Evolutionary conservation across 345 rosid species (phyloP).

Genomic region (Rubroshorea leprosula): DNA sequence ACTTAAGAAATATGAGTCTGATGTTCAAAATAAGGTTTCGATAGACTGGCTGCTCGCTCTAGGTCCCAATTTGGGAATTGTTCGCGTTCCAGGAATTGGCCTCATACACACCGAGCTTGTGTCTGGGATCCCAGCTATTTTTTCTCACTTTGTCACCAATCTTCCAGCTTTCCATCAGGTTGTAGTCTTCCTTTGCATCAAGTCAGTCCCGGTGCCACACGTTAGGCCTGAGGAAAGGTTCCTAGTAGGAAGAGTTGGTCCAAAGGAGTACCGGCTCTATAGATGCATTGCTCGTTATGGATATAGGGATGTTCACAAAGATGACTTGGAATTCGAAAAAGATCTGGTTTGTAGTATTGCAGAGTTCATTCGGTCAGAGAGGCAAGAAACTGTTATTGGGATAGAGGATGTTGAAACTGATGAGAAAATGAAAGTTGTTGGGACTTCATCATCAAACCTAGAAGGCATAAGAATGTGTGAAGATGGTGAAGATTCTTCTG

Average conservation of each 20-base stretch:
- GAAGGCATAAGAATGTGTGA: slow-evolving; percentile 53
- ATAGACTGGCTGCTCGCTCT: slow-evolving; percentile 81
- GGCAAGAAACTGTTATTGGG: slow-evolving; percentile 19
- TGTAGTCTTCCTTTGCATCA: slow-evolving; percentile 83
- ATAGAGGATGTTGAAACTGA: slow-evolving; percentile 30
- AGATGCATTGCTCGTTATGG: slow-evolving; percentile 95
- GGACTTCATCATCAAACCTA: slow-evolving; percentile 51
- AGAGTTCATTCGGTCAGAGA: slow-evolving; percentile 66
- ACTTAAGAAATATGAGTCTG: slow-evolving; percentile 74
- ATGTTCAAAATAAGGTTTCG: slow-evolving; percentile 89
- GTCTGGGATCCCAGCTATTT: slow-evolving; percentile 88
- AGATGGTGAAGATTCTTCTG: slow-evolving; percentile 24
- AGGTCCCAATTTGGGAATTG: slow-evolving; percentile 79
- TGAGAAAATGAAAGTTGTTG: slow-evolving; percentile 69
- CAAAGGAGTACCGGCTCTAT: slow-evolving; percentile 70
- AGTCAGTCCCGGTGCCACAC: slow-evolving; percentile 92
- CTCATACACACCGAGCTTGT: slow-evolving; percentile 90
- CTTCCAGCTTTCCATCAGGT: slow-evolving; percentile 99
- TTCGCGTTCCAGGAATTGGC: slow-evolving; percentile 84
- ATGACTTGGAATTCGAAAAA: slow-evolving; percentile 74
- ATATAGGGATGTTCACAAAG: slow-evolving; percentile 82
- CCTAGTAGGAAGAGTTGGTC: slow-evolving; percentile 84
- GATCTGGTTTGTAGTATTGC: slow-evolving; percentile 85
- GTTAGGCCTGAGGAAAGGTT: slow-evolving; percentile 87
- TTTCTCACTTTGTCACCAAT: slow-evolving; percentile 96